A percentile compares a stretch with the other conserved stretches of the same genome.
Conservation (phyloP, 176 grass and related monocot genomes). For the Cenchrus purpureus region DNA sequence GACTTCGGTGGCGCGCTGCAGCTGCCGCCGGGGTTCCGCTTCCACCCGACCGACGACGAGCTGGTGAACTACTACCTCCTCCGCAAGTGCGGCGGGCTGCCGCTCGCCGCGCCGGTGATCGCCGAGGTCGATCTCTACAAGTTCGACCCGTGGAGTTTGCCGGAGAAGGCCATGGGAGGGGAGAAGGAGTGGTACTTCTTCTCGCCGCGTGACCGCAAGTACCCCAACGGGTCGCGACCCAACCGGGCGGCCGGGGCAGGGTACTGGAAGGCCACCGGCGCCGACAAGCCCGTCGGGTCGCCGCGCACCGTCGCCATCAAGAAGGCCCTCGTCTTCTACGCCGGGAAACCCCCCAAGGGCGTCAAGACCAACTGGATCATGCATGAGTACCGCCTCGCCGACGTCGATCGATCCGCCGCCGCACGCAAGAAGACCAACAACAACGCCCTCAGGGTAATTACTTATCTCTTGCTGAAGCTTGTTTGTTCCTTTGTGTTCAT, state of each 20-base stretch:
- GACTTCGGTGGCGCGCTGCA: slow-evolving; percentile 65
- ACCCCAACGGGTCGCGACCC: slow-evolving; percentile 80
- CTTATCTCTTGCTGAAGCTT: too few species aligned
- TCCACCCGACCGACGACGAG: slow-evolving; percentile 96
- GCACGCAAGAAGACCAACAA: slow-evolving; percentile 66
- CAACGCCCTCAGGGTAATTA: slow-evolving; percentile 63
- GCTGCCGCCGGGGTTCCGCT: slow-evolving; percentile 86
- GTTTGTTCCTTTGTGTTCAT: too few species aligned
- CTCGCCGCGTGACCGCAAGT: slow-evolving; percentile 83
- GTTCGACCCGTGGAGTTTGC: slow-evolving; percentile 74
- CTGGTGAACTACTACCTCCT: slow-evolving; percentile 87
- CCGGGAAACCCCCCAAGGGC: slow-evolving; percentile 66
- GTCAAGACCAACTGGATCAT: slow-evolving; percentile 99
- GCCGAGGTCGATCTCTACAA: slow-evolving; percentile 89
- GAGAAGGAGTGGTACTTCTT: slow-evolving; percentile 99
- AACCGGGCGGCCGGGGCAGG: slow-evolving; percentile 76
- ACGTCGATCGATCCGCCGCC: slow-evolving; percentile 70
- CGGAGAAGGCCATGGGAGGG: slow-evolving; percentile 64
- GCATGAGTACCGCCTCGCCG: slow-evolving; percentile 94
- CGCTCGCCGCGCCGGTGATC: slow-evolving; percentile 59
- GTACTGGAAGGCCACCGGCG: slow-evolving; percentile 97
- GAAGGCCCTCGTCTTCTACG: slow-evolving; percentile 83
- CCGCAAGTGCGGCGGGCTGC: slow-evolving; percentile 64
- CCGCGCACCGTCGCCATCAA: slow-evolving; percentile 74
- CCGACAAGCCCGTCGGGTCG: slow-evolving; percentile 80